Evolutionary conservation across 2,329 filamentous ascomycete genomes (phyloP), one percentile per base, ranked within the genome.

Genomic region (Hortaea sp.): DNA sequence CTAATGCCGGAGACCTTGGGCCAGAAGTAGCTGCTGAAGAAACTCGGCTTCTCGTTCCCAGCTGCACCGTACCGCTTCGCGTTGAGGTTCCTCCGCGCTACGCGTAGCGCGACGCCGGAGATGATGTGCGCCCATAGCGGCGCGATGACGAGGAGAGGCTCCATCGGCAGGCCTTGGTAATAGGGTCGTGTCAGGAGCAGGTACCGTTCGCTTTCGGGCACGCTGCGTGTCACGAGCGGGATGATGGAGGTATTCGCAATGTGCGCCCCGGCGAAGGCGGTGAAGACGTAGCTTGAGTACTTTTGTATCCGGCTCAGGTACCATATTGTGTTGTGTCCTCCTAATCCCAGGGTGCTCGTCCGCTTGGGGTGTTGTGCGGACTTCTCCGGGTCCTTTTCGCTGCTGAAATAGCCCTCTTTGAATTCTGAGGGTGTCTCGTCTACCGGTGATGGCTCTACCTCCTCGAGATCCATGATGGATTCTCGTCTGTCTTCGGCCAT

Each of bases 151-250:
- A 97, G 74, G 13, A 94, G 69, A 3, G 88, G 86, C 62, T 95
- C 89, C 43, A 84, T 75, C 11, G 86, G 70, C 1, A 83, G 76
- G 20, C 87, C 89, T 66, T 95, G 90, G 71, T 97, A 97, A 65
- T 92, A 81, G 42, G 94, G 89, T 50, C 90, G 81, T 29, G 88
- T 89, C 65, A 95, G 85, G 53, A 97, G 82, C 42, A 97, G 81
- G 66, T 88, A 94, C 42, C 81, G 81, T 63, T 95, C 89, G 49
- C 85, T 85, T 44, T 80, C 77, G 6, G 82, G 70, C 5, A 92
- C 78, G 40, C 84, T 87, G 47, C 75, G 78, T 37, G 85, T 87
- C 42, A 82, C 57, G 34, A 92, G 77, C 0, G 88, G 88, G 53
- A 94, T 82, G 39, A 94, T 64, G 6, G 86, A 86, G 31, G 87